Base-by-base conservation (phyloP, 805 yeast genomes). In the Cyberlindnera nakhonratchasimensis region DNA sequence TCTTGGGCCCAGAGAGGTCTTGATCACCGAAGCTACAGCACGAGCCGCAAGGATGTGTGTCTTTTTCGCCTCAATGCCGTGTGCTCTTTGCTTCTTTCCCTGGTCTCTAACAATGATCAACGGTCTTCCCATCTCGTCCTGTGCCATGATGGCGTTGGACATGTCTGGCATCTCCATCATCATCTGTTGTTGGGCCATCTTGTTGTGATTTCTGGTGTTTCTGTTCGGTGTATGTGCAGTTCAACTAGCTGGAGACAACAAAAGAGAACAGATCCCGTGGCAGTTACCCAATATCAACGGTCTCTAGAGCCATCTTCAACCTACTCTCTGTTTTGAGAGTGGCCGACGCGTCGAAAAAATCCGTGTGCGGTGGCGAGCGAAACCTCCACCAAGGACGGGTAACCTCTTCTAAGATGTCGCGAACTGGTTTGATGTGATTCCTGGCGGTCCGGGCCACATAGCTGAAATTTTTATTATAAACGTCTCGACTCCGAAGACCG, bases 121-220 rank as follows among this genome's bases (percentile, higher is more conserved):
- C 17, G 99, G 99, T 66, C 99, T 82, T 17, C 99, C 99, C 90
- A 86, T 87, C 66, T 93, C 99, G 64, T 93, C 99, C 67, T 91
- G 99, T 4, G 99, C 98, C 71, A 93, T 88, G 57, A 93, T 89
- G 66, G 99, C 99, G 60, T 95, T 93, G 54, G 98, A 90, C 76
- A 93, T 72, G 65, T 93, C 99, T 30, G 96, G 96, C 85, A 69
- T 67, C 47, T 63, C 68, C 71, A 68, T 66, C 53, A 67, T 66
- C 53, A 58, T 56, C 46, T 61, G 68, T 29, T 50, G 47, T 14
- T 42, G 62, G 16, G 66, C 63, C 67, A 63, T 63, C 29, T 29
- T 50, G 25, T 6, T 22, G 11, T 6, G 36, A 22, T 13, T 12
- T 32, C 35, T 32, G 18, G 12, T 30, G 13, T 16, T 8, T 23